Evolutionary conservation across 192 early-diverging fungal species (phyloP).

Genomic region (Geosiphon pyriformis): DNA sequence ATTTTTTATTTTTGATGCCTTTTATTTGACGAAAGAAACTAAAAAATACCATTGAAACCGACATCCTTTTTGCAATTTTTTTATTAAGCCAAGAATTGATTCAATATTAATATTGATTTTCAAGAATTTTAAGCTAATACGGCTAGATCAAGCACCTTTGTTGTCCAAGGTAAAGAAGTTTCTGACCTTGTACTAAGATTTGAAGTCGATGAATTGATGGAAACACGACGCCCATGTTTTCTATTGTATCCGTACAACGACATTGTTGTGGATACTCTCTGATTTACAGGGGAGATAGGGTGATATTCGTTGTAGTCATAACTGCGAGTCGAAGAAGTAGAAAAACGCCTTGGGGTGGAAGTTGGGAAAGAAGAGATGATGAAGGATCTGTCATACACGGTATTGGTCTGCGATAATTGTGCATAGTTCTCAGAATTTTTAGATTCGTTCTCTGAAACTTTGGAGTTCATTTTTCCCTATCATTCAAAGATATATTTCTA

Average conservation of each 20-base stretch:
- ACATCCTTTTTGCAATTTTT: conserved; percentile 48
- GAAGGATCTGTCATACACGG: too few species aligned
- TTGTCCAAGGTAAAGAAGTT: conserved; percentile 55
- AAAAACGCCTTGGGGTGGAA: conserved; percentile 13
- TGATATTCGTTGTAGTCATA: conserved; percentile 18
- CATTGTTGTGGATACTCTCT: conserved; percentile 16
- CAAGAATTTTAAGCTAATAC: too few species aligned
- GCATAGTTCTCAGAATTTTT: not conserved
- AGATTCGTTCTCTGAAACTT: not conserved
- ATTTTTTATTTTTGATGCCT: not conserved
- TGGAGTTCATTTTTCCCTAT: not conserved
- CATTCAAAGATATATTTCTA: not conserved
- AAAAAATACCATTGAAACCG: conserved; percentile 74
- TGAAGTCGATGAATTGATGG: conserved; percentile 27
- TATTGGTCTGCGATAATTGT: too few species aligned
- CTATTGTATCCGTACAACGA: conserved; percentile 8
- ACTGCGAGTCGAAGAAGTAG: conserved; percentile 20
- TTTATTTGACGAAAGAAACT: conserved; percentile 28
- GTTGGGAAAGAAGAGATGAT: not conserved
- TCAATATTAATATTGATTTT: too few species aligned
- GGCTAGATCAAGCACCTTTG: conserved; percentile 28
- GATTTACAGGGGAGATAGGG: conserved; percentile 4
- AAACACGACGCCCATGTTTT: conserved; percentile 5
- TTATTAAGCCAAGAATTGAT: too few species aligned
- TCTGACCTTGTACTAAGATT: conserved; percentile 47